Evolutionary conservation across 2,329 filamentous ascomycete genomes (phyloP).

Genomic region (Cordyceps cicadae): DNA sequence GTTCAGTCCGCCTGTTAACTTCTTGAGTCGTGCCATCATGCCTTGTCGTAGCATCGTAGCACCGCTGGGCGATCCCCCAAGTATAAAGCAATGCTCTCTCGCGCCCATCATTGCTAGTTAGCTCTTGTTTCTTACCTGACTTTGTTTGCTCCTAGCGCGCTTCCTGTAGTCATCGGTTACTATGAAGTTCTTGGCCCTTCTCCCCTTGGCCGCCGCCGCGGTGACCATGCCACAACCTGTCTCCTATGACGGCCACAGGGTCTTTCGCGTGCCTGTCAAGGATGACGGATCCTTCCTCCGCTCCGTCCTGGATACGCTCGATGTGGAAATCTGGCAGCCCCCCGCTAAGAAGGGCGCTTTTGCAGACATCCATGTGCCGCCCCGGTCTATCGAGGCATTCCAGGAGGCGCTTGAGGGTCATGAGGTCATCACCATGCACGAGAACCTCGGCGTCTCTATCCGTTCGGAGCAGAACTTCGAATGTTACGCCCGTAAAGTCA

Average conservation of each 20-base stretch:
- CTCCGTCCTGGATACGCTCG: constrained; percentile 26
- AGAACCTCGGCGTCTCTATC: constrained; percentile 32
- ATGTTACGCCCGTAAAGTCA: constrained; percentile 17
- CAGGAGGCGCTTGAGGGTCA: constrained; percentile 23
- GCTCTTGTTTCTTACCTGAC: too few relatives aligned
- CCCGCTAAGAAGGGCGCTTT: constrained; percentile 25
- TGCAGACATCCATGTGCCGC: constrained; percentile 34
- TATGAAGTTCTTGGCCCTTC: constrained; percentile 1
- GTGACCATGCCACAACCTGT: constrained; percentile 16
- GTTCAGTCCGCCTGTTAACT: not conserved
- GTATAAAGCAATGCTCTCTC: not conserved
- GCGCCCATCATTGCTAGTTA: not conserved
- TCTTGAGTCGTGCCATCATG: not conserved
- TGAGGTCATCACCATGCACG: constrained; percentile 28
- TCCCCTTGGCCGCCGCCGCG: constrained; percentile 3
- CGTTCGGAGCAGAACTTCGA: constrained; percentile 25
- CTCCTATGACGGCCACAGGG: constrained; percentile 37
- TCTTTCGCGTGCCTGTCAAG: constrained; percentile 33
- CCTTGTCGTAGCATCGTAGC: too few relatives aligned
- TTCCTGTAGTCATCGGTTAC: not conserved
- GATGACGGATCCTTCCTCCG: constrained; percentile 23
- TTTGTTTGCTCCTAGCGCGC: not conserved
- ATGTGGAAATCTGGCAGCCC: constrained; percentile 30
- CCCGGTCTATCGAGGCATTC: constrained; percentile 26
- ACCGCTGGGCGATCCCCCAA: not conserved